Evolutionary conservation across 495 filamentous ascomycete species (phyloP).

Genomic region (Penicillium ucsense): DNA sequence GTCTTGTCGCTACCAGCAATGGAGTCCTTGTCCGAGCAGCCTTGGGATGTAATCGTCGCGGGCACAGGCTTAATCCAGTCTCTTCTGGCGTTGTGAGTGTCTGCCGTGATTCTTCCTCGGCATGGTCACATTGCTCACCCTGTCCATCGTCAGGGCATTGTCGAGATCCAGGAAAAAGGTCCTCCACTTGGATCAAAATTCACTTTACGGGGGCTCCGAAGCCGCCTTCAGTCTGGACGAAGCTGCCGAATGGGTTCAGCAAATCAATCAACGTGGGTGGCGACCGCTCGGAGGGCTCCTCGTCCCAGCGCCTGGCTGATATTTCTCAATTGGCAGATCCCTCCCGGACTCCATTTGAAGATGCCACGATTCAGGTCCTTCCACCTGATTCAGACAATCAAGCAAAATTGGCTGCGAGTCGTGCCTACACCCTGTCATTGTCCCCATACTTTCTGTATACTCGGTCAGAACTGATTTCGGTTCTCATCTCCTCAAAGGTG

Average conservation of each 20-base stretch:
- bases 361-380: conserved; percentile 22
- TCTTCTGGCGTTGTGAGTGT: conserved; percentile 80
- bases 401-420: conserved; percentile 48
- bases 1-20: conserved; percentile 35
- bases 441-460: conserved; percentile 83
- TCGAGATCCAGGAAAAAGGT: conserved; percentile 87
- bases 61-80: conserved; percentile 88
- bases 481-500: conserved; percentile 77
- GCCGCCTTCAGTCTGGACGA: conserved; percentile 85
- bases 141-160: conserved; percentile 60
- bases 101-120: conserved; percentile 8
- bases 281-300: neutral
- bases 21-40: conserved; percentile 69
- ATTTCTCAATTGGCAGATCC: conserved; percentile 22
- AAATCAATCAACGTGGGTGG: conserved; percentile 36
- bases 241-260: conserved; percentile 60
- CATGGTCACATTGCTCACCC: conserved; percentile 40
- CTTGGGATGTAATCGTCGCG: conserved; percentile 85
- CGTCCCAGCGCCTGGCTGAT: conserved; percentile 14
- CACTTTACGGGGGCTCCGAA: conserved; percentile 78
- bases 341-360: conserved; percentile 24
- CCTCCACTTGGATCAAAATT: conserved; percentile 79
- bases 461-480: conserved; percentile 61
- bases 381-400: neutral
- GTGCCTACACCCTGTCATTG: conserved; percentile 75